Conservation (phyloP, 2,329 filamentous ascomycete species). For the Cladosporium sp. region DNA sequence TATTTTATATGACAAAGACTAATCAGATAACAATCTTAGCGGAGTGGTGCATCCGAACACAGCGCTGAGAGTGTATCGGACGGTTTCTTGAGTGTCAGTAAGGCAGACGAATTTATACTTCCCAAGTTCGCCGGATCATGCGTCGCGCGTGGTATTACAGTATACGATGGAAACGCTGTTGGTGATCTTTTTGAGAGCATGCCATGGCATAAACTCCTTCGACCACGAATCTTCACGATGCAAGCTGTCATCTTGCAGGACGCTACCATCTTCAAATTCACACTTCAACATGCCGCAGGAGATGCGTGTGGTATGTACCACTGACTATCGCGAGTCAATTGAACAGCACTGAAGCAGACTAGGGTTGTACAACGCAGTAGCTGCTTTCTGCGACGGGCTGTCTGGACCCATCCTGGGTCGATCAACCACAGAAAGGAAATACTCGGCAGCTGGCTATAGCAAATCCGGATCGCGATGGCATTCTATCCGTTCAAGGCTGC, state of each 20-base stretch:
- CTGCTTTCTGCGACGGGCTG: background rate
- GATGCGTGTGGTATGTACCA: background rate
- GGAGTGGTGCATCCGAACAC: background rate
- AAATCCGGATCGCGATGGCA: background rate
- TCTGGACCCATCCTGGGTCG: background rate
- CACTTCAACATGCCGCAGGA: constrained; percentile 1
- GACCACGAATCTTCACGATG: background rate
- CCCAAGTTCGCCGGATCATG: background rate
- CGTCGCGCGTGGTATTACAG: background rate
- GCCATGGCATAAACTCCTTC: background rate
- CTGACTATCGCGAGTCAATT: background rate
- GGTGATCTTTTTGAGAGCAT: background rate
- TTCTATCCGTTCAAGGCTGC: background rate
- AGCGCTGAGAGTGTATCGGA: background rate
- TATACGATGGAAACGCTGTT: background rate
- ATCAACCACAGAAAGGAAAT: background rate
- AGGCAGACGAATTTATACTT: background rate
- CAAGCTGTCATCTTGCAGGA: background rate
- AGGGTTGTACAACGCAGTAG: background rate
- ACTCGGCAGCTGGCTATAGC: background rate
- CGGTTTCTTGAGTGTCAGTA: background rate
- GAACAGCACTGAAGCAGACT: too few relatives aligned
- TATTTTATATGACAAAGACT: background rate
- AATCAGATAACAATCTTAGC: background rate
- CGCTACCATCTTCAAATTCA: constrained; percentile 1